A percentile compares a stretch with the other conserved stretches of the same genome.
phyloP scores from a whole-genome alignment of 2,329 filamentous ascomycete genomes.

The Tolypocladium capitatum region DNA sequence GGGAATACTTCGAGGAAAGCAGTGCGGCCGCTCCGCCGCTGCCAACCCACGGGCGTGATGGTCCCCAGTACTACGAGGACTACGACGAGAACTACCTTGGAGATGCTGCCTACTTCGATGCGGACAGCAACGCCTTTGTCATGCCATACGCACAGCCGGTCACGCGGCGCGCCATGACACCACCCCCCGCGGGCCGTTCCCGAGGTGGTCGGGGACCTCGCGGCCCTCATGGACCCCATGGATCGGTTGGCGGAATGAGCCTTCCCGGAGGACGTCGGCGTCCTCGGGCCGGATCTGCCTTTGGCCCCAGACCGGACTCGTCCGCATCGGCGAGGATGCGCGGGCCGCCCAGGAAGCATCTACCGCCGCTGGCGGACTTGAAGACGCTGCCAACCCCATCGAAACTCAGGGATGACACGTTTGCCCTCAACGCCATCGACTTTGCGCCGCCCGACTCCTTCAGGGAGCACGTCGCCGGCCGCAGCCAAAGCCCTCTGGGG shows the following conservation, averaged over 20 bases:
- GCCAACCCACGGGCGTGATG: constrained; percentile 16
- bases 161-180: constrained; percentile 86
- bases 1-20: constrained; percentile 93
- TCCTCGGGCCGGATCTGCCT: constrained; percentile 35
- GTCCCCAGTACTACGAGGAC: constrained; percentile 55
- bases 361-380: constrained; percentile 61
- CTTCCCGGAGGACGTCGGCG: constrained; percentile 35
- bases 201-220: constrained; percentile 16
- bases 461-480: constrained; percentile 56
- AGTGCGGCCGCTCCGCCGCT: constrained; percentile 35
- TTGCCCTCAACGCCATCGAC: constrained; percentile 59
- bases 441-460: constrained; percentile 69
- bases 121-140: constrained; percentile 56
- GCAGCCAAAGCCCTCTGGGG: constrained; percentile 49
- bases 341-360: constrained; percentile 29
- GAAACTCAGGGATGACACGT: constrained; percentile 69
- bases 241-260: constrained; percentile 36
- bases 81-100: constrained; percentile 57
- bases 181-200: constrained; percentile 53
- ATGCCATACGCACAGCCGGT: constrained; percentile 78
- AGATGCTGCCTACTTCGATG: constrained; percentile 55
- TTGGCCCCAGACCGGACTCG: constrained; percentile 38
- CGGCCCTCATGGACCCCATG: constrained; percentile 27
- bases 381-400: constrained; percentile 72
- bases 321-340: constrained; percentile 43